Conservation (phyloP, 2,329 filamentous ascomycete genomes). For the Apiospora malaysiana region DNA sequence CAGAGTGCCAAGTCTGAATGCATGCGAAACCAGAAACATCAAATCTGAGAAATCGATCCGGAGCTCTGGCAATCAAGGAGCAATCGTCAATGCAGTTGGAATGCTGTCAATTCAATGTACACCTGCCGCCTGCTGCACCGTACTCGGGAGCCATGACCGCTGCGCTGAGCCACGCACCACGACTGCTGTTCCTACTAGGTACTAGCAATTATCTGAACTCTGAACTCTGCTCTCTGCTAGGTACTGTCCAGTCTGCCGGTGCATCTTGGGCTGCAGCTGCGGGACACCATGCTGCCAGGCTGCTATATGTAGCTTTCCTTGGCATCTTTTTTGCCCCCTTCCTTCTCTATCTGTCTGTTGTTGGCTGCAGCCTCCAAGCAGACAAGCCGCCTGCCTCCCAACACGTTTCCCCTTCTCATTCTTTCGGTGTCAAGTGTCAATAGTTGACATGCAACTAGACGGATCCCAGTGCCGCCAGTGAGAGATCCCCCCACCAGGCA, state of each 20-base stretch:
- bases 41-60: neutral
- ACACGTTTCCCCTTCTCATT: neutral
- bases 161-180: neutral
- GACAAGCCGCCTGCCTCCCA: neutral
- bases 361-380: no score
- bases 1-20: neutral
- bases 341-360: neutral
- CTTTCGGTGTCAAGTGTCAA: neutral
- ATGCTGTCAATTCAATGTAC: neutral
- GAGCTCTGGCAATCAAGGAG: no score
- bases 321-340: neutral
- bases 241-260: neutral
- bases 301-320: neutral
- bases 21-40: neutral
- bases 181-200: constrained; percentile 6
- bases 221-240: no score
- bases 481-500: constrained; percentile 24
- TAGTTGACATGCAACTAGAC: constrained; percentile 1
- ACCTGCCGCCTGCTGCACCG: neutral
- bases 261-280: neutral
- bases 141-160: neutral
- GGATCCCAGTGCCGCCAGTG: neutral
- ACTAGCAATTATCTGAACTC: neutral
- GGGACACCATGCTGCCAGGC: neutral
- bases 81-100: no score